phyloP scores from a whole-genome alignment of 345 rosid species.

The Jatropha curcas region DNA sequence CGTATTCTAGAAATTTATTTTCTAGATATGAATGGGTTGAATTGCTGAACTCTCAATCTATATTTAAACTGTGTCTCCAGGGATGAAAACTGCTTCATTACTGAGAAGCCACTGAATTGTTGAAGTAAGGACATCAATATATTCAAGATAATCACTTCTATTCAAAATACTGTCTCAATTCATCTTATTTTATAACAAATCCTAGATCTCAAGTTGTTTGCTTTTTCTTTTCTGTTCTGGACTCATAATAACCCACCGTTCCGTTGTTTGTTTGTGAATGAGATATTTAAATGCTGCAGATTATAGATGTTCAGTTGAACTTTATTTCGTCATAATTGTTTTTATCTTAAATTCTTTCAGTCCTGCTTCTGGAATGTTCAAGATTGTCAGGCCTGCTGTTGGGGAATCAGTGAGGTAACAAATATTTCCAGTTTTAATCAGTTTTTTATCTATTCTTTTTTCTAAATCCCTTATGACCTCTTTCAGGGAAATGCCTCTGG shows the following conservation, averaged over 20 bases:
- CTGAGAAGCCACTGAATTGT: too few relatives aligned
- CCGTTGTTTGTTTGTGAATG: neutral
- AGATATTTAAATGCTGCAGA: neutral
- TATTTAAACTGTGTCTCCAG: too few relatives aligned
- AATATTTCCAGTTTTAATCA: constrained; percentile 9
- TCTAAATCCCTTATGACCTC: constrained; percentile 1
- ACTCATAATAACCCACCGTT: neutral
- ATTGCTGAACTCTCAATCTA: too few relatives aligned
- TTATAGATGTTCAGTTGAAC: neutral
- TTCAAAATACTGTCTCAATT: too few relatives aligned
- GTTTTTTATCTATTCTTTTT: constrained; percentile 8
- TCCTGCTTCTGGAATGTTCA: constrained; percentile 74
- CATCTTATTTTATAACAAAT: too few relatives aligned
- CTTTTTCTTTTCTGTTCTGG: neutral
- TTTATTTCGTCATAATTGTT: neutral
- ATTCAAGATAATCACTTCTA: too few relatives aligned
- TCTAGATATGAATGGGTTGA: too few relatives aligned
- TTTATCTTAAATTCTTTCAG: constrained; percentile 40
- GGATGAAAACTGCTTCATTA: too few relatives aligned
- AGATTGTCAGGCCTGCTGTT: constrained; percentile 88
- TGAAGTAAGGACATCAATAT: too few relatives aligned
- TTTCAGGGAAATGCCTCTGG: constrained; percentile 80
- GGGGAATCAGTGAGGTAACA: constrained; percentile 90
- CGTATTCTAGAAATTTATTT: too few relatives aligned
- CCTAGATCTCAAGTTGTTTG: neutral